Evolutionary conservation across 345 rosid species (phyloP), one percentile per base, ranked within the genome.

Genomic region (Iberis pinnata): DNA sequence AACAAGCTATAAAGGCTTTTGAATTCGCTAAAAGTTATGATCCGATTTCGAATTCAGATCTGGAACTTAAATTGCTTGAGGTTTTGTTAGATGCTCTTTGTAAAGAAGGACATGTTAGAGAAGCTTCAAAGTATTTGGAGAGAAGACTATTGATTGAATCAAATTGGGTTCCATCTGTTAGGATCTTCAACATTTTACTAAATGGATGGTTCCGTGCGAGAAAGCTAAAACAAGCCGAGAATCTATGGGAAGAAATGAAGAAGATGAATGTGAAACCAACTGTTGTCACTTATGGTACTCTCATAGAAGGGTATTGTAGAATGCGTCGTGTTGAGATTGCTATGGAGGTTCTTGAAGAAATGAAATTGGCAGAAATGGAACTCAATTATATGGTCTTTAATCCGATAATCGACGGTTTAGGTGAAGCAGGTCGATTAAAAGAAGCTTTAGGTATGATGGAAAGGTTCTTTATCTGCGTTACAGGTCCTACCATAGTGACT

Each of bases 191-290:
- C 58, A 81, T 83, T 46, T 52, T 87, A 6, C 33, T 88, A 54
- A 85, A 92, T 54, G 98, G 98, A 53, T 88, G 95, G 97, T 76
- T 88, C 38, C 73, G 82, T 6, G 63, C 81, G 0, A 92, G 81
- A 47, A 78, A 75, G 48, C 72, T 92, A 9, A 74, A 78, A 61
- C 76, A 73, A 12, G 95, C 86, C 0, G 96, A 88, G 79, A 76
- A 66, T 5, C 73, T 92, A 41, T 81, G 93, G 96, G 41, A 45
- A 25, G 74, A 81, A 43, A 84, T 88, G 92, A 76, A 67, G 58
- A 60, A 55, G 52, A 76, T 63, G 58, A 69, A 73, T 40, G 77
- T 85, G 67, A 72, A 25, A 22, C 88, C 84, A 6, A 77, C 46
- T 22, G 74, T 85, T 63, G 86, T 84, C 33, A 83, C 93, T 8